Percentiles rank a stretch among this genome's conserved stretches.
phyloP scores from a whole-genome alignment of 2,329 filamentous ascomycete species.

The Verticillium albo-atrum region DNA sequence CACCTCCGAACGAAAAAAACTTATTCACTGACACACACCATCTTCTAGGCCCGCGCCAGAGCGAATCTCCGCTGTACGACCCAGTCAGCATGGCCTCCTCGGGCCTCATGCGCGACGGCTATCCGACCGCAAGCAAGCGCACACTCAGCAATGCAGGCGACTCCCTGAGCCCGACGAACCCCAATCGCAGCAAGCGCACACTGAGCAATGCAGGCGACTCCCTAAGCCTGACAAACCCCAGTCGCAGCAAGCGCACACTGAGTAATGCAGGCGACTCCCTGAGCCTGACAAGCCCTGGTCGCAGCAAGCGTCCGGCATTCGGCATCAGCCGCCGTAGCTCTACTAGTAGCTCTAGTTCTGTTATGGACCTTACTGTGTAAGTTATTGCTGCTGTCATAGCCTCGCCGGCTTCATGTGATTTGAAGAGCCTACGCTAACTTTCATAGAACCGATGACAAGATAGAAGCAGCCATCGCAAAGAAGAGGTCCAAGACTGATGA shows the following conservation, averaged over 20 bases:
- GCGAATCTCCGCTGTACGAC: too few species aligned
- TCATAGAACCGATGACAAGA: neutral
- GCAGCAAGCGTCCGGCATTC: neutral
- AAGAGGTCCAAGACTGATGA: neutral
- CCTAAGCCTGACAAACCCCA: neutral
- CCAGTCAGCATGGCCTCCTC: too few species aligned
- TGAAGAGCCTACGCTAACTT: too few species aligned
- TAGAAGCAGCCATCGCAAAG: neutral
- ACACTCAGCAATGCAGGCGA: too few species aligned
- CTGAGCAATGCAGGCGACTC: neutral
- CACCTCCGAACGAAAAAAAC: too few species aligned
- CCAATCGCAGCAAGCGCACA: neutral
- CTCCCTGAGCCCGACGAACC: neutral
- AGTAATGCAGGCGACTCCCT: neutral
- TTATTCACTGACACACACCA: too few species aligned
- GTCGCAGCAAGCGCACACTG: neutral
- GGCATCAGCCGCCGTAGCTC: neutral
- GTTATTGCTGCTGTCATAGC: neutral
- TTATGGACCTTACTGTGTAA: conserved; percentile 23
- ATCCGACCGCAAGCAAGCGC: too few species aligned
- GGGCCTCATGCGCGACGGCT: too few species aligned
- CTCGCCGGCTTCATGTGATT: too few species aligned
- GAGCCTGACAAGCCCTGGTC: neutral
- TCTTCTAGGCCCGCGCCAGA: too few species aligned
- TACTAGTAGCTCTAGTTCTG: neutral